These are phyloP conservation scores for Pythium scleroteichum DNA, from an alignment of 352 stramenopile genomes.

Conservation along the genomic window DNA sequence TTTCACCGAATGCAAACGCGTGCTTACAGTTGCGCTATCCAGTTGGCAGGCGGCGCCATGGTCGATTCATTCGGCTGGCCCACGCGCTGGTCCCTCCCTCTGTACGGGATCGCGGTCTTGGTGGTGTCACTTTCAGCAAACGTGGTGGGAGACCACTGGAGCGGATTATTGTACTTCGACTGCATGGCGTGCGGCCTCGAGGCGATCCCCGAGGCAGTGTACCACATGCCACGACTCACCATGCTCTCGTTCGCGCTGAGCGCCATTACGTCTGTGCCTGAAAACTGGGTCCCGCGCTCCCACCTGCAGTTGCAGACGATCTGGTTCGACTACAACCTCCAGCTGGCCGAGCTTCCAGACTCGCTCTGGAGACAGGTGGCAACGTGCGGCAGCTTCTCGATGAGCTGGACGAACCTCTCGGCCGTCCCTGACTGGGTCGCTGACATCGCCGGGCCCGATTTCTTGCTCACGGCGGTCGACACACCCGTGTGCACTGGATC, in stretches of 20 bases:
- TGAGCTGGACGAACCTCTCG: slow-evolving; percentile 9
- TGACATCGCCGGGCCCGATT: slow-evolving; percentile 7
- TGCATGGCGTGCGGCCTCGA: slow-evolving; percentile 10
- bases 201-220: not conserved
- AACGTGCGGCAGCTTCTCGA: not conserved
- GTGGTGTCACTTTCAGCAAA: slow-evolving; percentile 1
- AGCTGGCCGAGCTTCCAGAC: not conserved
- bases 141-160: slow-evolving; percentile 10
- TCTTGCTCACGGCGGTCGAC: slow-evolving; percentile 2
- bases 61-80: not conserved
- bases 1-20: too few species aligned
- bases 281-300: not conserved
- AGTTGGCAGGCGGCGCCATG: not conserved
- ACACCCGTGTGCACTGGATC: slow-evolving; percentile 3
- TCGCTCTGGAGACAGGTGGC: slow-evolving; percentile 9
- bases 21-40: slow-evolving; percentile 4
- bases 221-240: not conserved
- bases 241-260: not conserved
- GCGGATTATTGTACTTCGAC: slow-evolving; percentile 1
- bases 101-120: slow-evolving; percentile 3
- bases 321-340: slow-evolving; percentile 14
- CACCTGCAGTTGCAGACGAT: slow-evolving; percentile 2
- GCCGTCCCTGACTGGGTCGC: slow-evolving; percentile 6
- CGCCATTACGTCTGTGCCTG: not conserved
- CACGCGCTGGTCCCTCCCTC: slow-evolving; percentile 2